A percentile compares a stretch with the other conserved stretches of the same genome.
Evolutionary conservation across 2,329 filamentous ascomycete genomes (phyloP).

Genomic region (Trichoderma afroharzianum): DNA sequence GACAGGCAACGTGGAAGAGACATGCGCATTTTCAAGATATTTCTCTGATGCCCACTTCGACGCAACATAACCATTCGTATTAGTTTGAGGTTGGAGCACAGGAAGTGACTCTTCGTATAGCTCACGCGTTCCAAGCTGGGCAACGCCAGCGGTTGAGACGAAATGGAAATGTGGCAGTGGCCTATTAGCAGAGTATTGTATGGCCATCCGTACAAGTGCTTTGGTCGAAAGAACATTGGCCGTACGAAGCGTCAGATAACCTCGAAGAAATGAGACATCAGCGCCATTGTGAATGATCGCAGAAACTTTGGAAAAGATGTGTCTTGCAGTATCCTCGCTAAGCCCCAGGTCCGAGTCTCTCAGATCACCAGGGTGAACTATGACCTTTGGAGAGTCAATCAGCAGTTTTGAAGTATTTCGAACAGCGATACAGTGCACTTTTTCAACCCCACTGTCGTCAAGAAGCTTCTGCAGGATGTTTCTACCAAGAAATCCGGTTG

Average conservation of each 20-base stretch:
- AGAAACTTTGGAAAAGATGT: background rate
- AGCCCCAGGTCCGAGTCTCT: background rate
- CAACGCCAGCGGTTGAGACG: background rate
- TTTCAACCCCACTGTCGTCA: background rate
- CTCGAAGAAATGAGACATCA: background rate
- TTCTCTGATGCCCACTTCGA: background rate
- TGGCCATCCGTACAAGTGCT: background rate
- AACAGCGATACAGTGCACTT: background rate
- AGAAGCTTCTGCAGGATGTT: background rate
- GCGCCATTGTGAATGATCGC: background rate
- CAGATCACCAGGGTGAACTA: background rate
- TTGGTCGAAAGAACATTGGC: background rate
- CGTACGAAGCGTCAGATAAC: background rate
- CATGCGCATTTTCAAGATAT: background rate
- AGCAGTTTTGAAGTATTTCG: background rate
- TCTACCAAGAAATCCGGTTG: background rate
- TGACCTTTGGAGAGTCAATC: background rate
- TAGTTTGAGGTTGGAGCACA: background rate
- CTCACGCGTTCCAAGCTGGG: background rate
- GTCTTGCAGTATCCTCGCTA: background rate
- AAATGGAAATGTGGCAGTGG: background rate
- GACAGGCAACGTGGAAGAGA: background rate
- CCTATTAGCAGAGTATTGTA: background rate
- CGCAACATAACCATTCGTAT: background rate
- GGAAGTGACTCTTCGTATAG: background rate